Conservation (phyloP, 1,284 basidiomycete genomes). For the Golubevia sp. region DNA sequence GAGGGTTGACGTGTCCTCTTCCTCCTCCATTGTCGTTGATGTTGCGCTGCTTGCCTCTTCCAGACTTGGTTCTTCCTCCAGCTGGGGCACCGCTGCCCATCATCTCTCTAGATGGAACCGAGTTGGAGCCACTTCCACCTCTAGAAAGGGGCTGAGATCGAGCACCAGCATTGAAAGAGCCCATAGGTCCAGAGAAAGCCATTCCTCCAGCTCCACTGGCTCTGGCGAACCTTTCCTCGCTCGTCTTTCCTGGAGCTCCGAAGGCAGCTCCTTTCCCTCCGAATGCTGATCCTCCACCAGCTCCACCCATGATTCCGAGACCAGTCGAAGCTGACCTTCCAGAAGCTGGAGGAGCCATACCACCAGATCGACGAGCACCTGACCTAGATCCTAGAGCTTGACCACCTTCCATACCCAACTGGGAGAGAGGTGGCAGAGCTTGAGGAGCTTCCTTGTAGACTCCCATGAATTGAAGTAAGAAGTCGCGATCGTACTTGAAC, state of each 20-base stretch:
- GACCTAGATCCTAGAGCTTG: conserved; percentile 23
- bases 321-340: conserved; percentile 20
- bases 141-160: conserved; percentile 55
- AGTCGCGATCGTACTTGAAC: conserved; percentile 96
- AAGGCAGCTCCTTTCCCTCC: conserved; percentile 37
- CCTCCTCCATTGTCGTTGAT: conserved; percentile 29
- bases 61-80: conserved; percentile 51
- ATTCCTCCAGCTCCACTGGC: conserved; percentile 20
- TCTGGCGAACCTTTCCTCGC: conserved; percentile 58
- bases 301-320: conserved; percentile 35
- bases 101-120: conserved; percentile 56
- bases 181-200: conserved; percentile 48
- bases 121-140: conserved; percentile 51
- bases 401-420: conserved; percentile 72
- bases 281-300: conserved; percentile 26
- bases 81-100: conserved; percentile 56
- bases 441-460: conserved; percentile 94
- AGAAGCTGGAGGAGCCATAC: conserved; percentile 44
- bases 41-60: conserved; percentile 53
- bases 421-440: conserved; percentile 83
- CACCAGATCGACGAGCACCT: conserved; percentile 33
- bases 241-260: conserved; percentile 48
- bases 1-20: conserved; percentile 47
- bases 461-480: conserved; percentile 95
- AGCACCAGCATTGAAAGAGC: conserved; percentile 47